Evolutionary conservation across 768 basidiomycete species (phyloP), one percentile per base, ranked within the genome.

Genomic region (Pholiota molesta): DNA sequence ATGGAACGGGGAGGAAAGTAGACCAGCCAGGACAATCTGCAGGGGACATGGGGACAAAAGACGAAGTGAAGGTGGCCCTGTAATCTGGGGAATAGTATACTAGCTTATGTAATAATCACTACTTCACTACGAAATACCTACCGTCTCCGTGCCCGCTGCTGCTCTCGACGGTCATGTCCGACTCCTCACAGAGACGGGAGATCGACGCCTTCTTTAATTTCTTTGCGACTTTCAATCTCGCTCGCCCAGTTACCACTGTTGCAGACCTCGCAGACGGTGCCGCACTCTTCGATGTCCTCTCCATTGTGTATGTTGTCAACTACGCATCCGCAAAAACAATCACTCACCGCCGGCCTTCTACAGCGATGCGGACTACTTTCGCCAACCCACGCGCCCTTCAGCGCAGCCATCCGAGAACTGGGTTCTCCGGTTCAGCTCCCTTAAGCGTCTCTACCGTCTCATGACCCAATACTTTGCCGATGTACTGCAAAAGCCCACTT

Each of bases 381-480:
- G 86, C 49, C 84, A 83, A 57, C 76, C 86, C 4, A 76, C 79
- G 19, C 84, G 89, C 11, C 77, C 84, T 5, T 79, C 87, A 0
- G 75, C 82, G 17, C 87, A 91, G 57, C 81, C 81, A 2, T 86
- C 90, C 11, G 93, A 94, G 69, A 95, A 93, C 75, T 97, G 94
- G 94, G 92, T 95, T 60, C 75, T 95, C 33, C 87, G 94, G 13
- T 94, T 95, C 74, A 89, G 83, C 73, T 75, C 89, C 9, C 83
- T 96, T 63, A 96, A 96, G 70, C 86, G 90, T 23, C 81, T 95
- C 55, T 95, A 94, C 74, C 84, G 94, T 49, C 85, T 95, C 40
- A 90, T 95, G 80, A 93, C 91, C 1, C 92, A 94, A 70, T 97
- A 95, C 73, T 91, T 91, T 68, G 85, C 88, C 52, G 90, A 95